Evolutionary conservation across 73 alveolate species (phyloP).

Genomic region (Paramecium caudatum): DNA sequence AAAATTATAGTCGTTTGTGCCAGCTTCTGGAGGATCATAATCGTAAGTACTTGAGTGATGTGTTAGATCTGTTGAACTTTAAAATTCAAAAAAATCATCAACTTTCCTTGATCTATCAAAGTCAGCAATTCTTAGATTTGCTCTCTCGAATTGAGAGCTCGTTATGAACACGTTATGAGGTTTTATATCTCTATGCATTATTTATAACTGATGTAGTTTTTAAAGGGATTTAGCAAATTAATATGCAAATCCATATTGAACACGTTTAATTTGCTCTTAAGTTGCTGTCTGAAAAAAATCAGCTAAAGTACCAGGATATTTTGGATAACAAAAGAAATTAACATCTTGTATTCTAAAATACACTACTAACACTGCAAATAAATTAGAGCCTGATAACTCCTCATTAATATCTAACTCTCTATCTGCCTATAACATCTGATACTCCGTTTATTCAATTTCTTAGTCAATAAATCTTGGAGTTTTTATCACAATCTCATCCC

Average conservation of each 20-base stretch:
- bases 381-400: background rate
- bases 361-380: background rate
- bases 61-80: background rate
- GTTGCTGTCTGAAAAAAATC: background rate
- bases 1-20: background rate
- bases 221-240: background rate
- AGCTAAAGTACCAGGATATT: background rate
- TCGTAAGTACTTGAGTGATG: background rate
- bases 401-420: conserved; percentile 35
- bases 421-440: background rate
- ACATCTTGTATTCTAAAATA: background rate
- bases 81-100: background rate
- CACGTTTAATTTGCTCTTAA: background rate
- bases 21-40: conserved; percentile 54
- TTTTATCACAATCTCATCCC: background rate
- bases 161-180: conserved; percentile 49
- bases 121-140: conserved; percentile 34
- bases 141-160: background rate
- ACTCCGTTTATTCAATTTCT: background rate
- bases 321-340: background rate
- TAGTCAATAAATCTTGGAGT: background rate
- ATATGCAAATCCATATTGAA: background rate
- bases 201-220: background rate
- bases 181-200: conserved; percentile 58
- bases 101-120: conserved; percentile 19